Evolutionary conservation across 2,329 filamentous ascomycete genomes (phyloP).

Genomic region (Aspergillus fructus): DNA sequence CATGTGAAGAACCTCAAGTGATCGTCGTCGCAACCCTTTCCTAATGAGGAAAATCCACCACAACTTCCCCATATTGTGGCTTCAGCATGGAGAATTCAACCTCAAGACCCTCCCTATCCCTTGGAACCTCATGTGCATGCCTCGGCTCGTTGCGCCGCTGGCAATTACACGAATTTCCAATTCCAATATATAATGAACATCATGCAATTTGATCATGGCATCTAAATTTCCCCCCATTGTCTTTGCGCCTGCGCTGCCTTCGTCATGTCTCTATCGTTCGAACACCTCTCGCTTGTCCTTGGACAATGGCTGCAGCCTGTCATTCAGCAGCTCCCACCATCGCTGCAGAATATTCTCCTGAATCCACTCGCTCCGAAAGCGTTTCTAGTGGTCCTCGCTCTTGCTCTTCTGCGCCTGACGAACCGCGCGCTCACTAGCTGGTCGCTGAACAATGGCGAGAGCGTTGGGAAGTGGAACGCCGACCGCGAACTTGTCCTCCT

Average conservation of each 20-base stretch:
- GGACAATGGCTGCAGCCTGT: constrained; percentile 26
- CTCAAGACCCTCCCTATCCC: background rate
- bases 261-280: constrained; percentile 18
- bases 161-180: background rate
- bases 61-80: constrained; percentile 1
- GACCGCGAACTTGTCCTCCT: constrained; percentile 35
- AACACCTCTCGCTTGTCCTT: constrained; percentile 20
- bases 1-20: constrained; percentile 1
- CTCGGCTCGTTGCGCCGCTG: background rate
- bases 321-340: constrained; percentile 26
- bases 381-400: constrained; percentile 21
- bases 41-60: constrained; percentile 6
- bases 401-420: constrained; percentile 26
- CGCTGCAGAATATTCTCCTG: constrained; percentile 25
- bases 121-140: constrained; percentile 2
- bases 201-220: constrained; percentile 3
- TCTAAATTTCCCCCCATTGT: background rate
- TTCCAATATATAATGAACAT: background rate
- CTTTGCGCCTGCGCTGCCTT: background rate
- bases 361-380: constrained; percentile 31
- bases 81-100: background rate
- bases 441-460: constrained; percentile 32
- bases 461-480: constrained; percentile 24
- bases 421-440: constrained; percentile 31
- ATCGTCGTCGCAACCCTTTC: constrained; percentile 17